These are phyloP conservation scores for Novymonas esmeraldas DNA, from an alignment of 208 protist genomes.

Conservation along the genomic window DNA sequence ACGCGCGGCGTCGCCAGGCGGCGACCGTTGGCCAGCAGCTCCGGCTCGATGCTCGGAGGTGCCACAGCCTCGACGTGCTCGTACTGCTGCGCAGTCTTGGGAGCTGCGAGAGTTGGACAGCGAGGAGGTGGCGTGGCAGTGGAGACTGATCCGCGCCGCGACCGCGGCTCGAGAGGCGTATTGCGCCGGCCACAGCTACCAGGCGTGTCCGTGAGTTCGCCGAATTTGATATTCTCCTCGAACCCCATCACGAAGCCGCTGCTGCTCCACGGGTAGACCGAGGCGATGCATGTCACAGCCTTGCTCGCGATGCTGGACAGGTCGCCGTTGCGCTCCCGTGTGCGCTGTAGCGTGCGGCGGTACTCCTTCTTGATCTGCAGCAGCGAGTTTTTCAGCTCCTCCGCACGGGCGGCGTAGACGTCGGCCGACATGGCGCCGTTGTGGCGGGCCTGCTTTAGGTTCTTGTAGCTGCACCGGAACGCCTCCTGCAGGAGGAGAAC, in stretches of 20 bases:
- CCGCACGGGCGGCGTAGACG: slow-evolving; percentile 4
- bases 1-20: slow-evolving; percentile 14
- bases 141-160: not conserved
- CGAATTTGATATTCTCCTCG: slow-evolving; percentile 41
- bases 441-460: slow-evolving; percentile 10
- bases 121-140: not conserved
- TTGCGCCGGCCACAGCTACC: slow-evolving; percentile 2
- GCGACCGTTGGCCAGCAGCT: not conserved
- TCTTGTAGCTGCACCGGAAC: slow-evolving; percentile 22
- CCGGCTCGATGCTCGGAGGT: slow-evolving; percentile 4
- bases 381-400: slow-evolving; percentile 15
- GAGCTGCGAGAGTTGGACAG: not conserved
- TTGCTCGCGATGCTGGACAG: slow-evolving; percentile 34
- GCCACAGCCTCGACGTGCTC: not conserved
- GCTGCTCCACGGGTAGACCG: slow-evolving; percentile 52
- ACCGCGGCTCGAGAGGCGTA: not conserved
- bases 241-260: slow-evolving; percentile 45
- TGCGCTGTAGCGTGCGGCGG: slow-evolving; percentile 41
- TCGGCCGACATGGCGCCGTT: slow-evolving; percentile 6
- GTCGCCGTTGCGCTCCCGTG: slow-evolving; percentile 26
- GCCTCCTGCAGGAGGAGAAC: slow-evolving; percentile 56
- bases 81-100: not conserved
- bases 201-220: not conserved
- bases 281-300: slow-evolving; percentile 47
- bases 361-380: slow-evolving; percentile 44